Evolutionary conservation across 2,329 filamentous ascomycete genomes (phyloP).

Genomic region (Colletotrichum sp.): DNA sequence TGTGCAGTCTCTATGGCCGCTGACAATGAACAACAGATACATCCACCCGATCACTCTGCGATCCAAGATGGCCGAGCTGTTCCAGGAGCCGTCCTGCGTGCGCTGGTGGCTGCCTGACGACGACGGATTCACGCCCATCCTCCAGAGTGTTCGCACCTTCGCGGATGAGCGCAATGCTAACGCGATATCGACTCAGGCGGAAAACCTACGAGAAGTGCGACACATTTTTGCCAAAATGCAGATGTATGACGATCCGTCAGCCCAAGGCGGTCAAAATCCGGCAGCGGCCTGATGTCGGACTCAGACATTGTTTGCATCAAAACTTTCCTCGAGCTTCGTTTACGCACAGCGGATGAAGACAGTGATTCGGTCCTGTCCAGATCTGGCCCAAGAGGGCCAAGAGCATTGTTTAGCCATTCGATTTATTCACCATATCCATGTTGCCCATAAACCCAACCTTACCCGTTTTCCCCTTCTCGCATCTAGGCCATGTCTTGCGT

Average conservation of each 20-base stretch:
- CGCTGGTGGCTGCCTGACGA: constrained; percentile 92
- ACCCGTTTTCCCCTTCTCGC: background rate
- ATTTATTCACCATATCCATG: background rate
- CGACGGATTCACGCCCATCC: constrained; percentile 74
- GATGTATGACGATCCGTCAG: constrained; percentile 22
- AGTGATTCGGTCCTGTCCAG: background rate
- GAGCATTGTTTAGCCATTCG: background rate
- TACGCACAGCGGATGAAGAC: background rate
- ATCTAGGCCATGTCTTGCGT: background rate
- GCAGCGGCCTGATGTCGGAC: background rate
- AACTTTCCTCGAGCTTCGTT: background rate
- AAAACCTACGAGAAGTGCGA: constrained; percentile 77
- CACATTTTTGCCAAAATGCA: constrained; percentile 71
- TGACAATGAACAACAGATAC: constrained; percentile 62
- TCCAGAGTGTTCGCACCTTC: constrained; percentile 80
- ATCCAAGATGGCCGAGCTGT: constrained; percentile 75
- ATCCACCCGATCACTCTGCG: constrained; percentile 81
- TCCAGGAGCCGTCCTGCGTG: constrained; percentile 72
- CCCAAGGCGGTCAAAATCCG: background rate
- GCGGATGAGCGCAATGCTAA: constrained; percentile 76
- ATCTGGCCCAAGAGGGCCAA: background rate
- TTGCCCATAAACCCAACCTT: background rate
- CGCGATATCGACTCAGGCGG: constrained; percentile 60
- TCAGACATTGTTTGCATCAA: background rate
- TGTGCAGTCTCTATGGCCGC: background rate